These are phyloP conservation scores for Aspergillus proliferans DNA, from an alignment of 2,329 filamentous ascomycete species.

Conservation along the genomic window DNA sequence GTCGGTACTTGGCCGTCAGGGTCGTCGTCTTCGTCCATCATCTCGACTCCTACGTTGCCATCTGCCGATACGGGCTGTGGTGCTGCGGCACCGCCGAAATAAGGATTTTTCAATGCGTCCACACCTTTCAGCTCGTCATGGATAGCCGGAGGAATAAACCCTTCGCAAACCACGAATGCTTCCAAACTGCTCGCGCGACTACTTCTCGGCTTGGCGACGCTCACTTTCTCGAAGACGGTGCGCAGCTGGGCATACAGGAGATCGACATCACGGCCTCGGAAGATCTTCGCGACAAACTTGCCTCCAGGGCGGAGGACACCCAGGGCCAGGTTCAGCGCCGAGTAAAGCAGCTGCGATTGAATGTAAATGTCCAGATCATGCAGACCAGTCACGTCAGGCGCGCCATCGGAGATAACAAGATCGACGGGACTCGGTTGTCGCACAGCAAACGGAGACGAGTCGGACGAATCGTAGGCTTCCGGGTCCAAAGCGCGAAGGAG, in stretches of 20 bases:
- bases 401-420: slow-evolving; percentile 89
- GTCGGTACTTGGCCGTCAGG: slow-evolving; percentile 5
- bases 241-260: slow-evolving; percentile 89
- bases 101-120: slow-evolving; percentile 31
- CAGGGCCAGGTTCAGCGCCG: slow-evolving; percentile 84
- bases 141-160: slow-evolving; percentile 65
- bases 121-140: slow-evolving; percentile 45
- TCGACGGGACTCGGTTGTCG: slow-evolving; percentile 73
- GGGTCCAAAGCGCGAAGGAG: slow-evolving; percentile 79
- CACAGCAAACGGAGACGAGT: slow-evolving; percentile 34
- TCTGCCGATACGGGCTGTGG: slow-evolving; percentile 22
- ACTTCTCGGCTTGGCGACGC: slow-evolving; percentile 87
- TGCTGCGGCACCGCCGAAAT: slow-evolving; percentile 34
- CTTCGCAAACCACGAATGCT: slow-evolving; percentile 91
- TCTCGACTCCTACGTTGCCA: slow-evolving; percentile 30
- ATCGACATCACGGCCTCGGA: slow-evolving; percentile 91
- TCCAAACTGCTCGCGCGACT: slow-evolving; percentile 95
- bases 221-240: slow-evolving; percentile 78
- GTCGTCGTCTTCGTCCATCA: slow-evolving; percentile 39
- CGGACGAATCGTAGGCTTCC: slow-evolving; percentile 48
- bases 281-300: slow-evolving; percentile 97
- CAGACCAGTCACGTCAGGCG: slow-evolving; percentile 90
- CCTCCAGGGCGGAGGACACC: slow-evolving; percentile 89
- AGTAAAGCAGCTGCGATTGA: slow-evolving; percentile 89
- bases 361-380: slow-evolving; percentile 98